Percentiles rank a stretch among this genome's conserved stretches.
Conservation (phyloP, 1,284 basidiomycete genomes). For the Mycena citricolor region DNA sequence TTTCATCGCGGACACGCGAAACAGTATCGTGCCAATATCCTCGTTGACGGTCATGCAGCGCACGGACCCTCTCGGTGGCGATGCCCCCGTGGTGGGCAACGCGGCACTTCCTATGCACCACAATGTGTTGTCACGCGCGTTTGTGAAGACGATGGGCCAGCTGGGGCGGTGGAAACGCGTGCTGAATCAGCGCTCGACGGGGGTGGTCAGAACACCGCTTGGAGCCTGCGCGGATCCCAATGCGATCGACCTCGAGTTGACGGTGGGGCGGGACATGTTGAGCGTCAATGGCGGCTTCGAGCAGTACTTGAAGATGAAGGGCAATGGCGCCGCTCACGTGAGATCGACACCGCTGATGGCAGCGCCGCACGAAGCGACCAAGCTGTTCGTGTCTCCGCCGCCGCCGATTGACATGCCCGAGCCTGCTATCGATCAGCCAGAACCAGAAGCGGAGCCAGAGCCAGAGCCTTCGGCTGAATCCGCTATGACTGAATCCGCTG, state of each 20-base stretch:
- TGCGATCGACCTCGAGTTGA: constrained; percentile 68
- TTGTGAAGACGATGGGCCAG: constrained; percentile 79
- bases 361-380: not conserved
- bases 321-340: constrained; percentile 23
- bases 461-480: not conserved
- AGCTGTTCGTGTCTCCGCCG: too few relatives aligned
- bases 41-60: constrained; percentile 45
- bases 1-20: constrained; percentile 35
- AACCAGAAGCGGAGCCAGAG: too few relatives aligned
- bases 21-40: constrained; percentile 47
- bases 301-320: constrained; percentile 65
- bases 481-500: not conserved
- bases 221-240: constrained; percentile 54
- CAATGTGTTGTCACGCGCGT: constrained; percentile 67
- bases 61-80: constrained; percentile 39
- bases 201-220: constrained; percentile 35
- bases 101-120: constrained; percentile 56
- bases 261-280: constrained; percentile 55
- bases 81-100: constrained; percentile 36
- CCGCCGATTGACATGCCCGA: too few relatives aligned
- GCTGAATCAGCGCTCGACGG: constrained; percentile 51
- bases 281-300: constrained; percentile 63
- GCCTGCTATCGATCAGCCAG: too few relatives aligned
- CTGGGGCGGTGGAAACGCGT: constrained; percentile 82
- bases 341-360: not conserved